Conservation (phyloP, 345 rosid genomes). For the Salix brachista region DNA sequence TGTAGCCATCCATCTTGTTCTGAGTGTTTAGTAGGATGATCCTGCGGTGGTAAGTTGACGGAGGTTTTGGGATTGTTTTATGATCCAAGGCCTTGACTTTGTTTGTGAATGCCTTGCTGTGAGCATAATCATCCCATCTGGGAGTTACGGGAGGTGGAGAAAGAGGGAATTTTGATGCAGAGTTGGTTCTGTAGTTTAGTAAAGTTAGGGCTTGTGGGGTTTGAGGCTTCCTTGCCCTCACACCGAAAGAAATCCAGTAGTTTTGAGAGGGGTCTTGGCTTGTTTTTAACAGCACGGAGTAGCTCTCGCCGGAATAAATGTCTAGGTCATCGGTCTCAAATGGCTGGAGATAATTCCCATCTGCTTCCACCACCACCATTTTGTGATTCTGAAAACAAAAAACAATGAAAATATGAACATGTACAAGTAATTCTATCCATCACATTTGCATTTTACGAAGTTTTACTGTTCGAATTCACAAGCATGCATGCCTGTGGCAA, state of each 20-base stretch:
- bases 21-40: conserved; percentile 72
- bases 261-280: conserved; percentile 43
- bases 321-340: conserved; percentile 52
- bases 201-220: conserved; percentile 60
- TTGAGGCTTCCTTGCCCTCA: conserved; percentile 50
- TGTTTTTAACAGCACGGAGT: conserved; percentile 64
- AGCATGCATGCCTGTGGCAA: too few relatives aligned
- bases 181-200: conserved; percentile 43
- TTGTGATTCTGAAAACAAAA: conserved; percentile 48
- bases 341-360: conserved; percentile 75
- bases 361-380: conserved; percentile 79
- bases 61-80: conserved; percentile 36
- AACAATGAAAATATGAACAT: too few relatives aligned
- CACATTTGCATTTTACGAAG: background rate
- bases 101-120: conserved; percentile 44
- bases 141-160: conserved; percentile 60
- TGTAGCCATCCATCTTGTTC: conserved; percentile 44
- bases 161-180: conserved; percentile 37
- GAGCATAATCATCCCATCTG: conserved; percentile 52
- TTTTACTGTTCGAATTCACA: too few relatives aligned
- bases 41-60: conserved; percentile 25
- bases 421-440: background rate
- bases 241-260: conserved; percentile 60
- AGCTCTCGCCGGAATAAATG: conserved; percentile 79
- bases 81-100: conserved; percentile 39